A percentile compares a stretch with the other conserved stretches of the same genome.
Conservation (phyloP, 768 basidiomycete genomes). For the Auriscalpium orientale region DNA sequence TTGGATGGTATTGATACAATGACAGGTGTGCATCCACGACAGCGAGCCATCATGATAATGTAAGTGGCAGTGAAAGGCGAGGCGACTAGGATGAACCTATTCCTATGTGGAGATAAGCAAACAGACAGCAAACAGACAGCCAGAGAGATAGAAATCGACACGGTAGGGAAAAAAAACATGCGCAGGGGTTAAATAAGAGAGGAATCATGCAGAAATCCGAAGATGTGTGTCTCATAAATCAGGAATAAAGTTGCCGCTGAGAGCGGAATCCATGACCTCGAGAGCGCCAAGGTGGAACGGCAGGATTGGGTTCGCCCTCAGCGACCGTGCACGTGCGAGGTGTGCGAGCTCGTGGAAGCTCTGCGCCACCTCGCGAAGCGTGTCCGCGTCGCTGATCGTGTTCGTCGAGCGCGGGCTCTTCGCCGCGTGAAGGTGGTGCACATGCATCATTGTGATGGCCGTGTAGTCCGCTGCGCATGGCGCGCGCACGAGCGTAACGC, state of each 20-base stretch:
- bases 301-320: slow-evolving; percentile 43
- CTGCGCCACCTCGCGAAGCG: slow-evolving; percentile 47
- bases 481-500: slow-evolving; percentile 51
- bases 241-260: slow-evolving; percentile 24
- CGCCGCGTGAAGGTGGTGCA: slow-evolving; percentile 51
- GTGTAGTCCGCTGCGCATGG: slow-evolving; percentile 39
- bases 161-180: not conserved
- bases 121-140: not conserved
- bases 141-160: not conserved
- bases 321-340: slow-evolving; percentile 41
- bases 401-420: slow-evolving; percentile 35
- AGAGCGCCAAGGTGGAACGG: slow-evolving; percentile 74
- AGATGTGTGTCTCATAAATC: slow-evolving; percentile 10
- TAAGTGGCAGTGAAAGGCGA: slow-evolving; percentile 10
- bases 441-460: slow-evolving; percentile 43
- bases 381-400: slow-evolving; percentile 25
- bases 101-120: slow-evolving; percentile 10
- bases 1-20: not conserved
- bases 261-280: slow-evolving; percentile 45
- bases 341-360: slow-evolving; percentile 68
- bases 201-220: not conserved
- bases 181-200: not conserved
- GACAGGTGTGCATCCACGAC: not conserved
- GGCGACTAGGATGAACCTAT: slow-evolving; percentile 9
- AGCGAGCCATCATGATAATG: slow-evolving; percentile 2